Evolutionary conservation across 306 rosid species (phyloP).

Genomic region (Vachellia pachyceras): DNA sequence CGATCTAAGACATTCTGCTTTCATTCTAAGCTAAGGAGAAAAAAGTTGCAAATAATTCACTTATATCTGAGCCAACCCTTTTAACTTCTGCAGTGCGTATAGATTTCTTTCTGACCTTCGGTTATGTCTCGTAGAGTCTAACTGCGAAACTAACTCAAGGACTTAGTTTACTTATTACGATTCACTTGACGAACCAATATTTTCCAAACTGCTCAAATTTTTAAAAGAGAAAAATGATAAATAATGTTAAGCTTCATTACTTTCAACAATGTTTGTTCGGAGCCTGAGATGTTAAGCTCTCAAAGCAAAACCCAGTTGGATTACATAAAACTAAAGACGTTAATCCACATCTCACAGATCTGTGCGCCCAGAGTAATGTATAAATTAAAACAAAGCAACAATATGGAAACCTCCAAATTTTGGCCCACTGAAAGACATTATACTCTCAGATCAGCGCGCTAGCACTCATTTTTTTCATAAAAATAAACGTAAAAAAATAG

Average conservation of each 20-base stretch:
- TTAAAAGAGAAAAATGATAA: conserved; percentile 25
- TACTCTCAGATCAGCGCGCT: conserved; percentile 46
- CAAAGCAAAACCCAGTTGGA: conserved; percentile 40
- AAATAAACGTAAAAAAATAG: not conserved
- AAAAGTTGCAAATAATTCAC: conserved; percentile 35
- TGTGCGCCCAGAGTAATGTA: conserved; percentile 50
- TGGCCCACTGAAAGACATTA: conserved; percentile 10
- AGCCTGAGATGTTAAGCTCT: conserved; percentile 52
- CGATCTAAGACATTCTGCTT: conserved; percentile 49
- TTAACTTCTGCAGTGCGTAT: conserved; percentile 38
- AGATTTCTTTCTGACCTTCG: conserved; percentile 46
- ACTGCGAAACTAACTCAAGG: not conserved
- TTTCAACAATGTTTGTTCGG: conserved; percentile 56
- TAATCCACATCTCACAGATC: conserved; percentile 63
- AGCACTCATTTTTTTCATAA: conserved; percentile 18
- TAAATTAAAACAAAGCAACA: conserved; percentile 29
- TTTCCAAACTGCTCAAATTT: conserved; percentile 34
- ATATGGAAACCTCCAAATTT: conserved; percentile 34
- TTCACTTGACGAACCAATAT: conserved; percentile 34
- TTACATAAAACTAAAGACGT: not conserved
- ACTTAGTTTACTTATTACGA: not conserved
- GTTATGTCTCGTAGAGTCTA: conserved; percentile 29
- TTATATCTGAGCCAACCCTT: conserved; percentile 44
- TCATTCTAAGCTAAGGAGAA: conserved; percentile 52
- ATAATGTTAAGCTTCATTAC: conserved; percentile 28